Evolutionary conservation across 2,329 filamentous ascomycete species (phyloP).

Genomic region (Trichoderma atroviride): DNA sequence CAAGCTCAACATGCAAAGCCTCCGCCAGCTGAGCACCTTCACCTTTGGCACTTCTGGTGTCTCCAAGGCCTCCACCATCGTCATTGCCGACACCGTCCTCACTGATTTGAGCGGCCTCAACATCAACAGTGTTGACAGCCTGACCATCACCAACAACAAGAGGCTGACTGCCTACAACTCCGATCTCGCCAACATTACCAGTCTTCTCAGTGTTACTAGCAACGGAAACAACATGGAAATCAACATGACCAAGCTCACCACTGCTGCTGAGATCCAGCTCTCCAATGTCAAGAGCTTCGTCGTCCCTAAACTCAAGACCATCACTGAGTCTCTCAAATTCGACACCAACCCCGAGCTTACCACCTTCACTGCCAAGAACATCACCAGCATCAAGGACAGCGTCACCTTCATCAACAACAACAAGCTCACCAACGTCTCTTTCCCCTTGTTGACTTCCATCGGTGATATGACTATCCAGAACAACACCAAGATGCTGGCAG

Average conservation of each 20-base stretch:
- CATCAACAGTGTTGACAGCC: slow-evolving; percentile 68
- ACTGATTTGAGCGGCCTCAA: slow-evolving; percentile 78
- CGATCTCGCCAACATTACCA: slow-evolving; percentile 74
- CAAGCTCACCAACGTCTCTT: slow-evolving; percentile 70
- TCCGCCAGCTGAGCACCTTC: slow-evolving; percentile 60
- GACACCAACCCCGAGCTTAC: slow-evolving; percentile 72
- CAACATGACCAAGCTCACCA: slow-evolving; percentile 75
- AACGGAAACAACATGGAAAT: slow-evolving; percentile 76
- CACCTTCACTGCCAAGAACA: slow-evolving; percentile 65
- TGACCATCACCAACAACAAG: slow-evolving; percentile 90
- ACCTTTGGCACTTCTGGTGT: slow-evolving; percentile 60
- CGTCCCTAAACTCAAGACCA: slow-evolving; percentile 69
- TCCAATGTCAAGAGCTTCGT: slow-evolving; percentile 75
- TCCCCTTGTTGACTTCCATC: slow-evolving; percentile 63
- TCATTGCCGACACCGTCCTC: slow-evolving; percentile 85
- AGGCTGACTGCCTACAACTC: slow-evolving; percentile 76
- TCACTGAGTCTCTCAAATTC: slow-evolving; percentile 82
- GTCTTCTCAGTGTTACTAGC: slow-evolving; percentile 71
- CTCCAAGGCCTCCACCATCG: slow-evolving; percentile 66
- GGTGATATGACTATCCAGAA: slow-evolving; percentile 87
- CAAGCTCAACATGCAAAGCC: slow-evolving; percentile 68
- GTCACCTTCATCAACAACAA: slow-evolving; percentile 67
- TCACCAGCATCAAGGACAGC: slow-evolving; percentile 62
- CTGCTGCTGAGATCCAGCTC: slow-evolving; percentile 56
- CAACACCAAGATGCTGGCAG: slow-evolving; percentile 72